phyloP scores from a whole-genome alignment of 805 yeast genomes.

The Cyberlindnera saturnus region DNA sequence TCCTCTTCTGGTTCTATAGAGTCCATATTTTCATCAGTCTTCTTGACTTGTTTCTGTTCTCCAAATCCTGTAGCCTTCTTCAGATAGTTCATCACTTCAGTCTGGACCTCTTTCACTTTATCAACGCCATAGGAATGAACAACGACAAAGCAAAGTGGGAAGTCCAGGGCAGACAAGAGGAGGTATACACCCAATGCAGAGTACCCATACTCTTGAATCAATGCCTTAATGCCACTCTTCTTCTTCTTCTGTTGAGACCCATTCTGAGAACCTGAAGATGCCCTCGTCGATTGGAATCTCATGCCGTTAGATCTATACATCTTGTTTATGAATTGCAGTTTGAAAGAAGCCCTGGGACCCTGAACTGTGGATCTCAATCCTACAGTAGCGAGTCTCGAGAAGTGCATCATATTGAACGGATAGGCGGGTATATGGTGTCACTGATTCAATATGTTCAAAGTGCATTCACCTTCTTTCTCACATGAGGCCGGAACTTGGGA shows the following conservation, averaged over 20 bases:
- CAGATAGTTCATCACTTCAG: conserved; percentile 42
- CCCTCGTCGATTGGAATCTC: conserved; percentile 11
- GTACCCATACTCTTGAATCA: conserved; percentile 84
- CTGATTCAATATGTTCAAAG: too few species aligned
- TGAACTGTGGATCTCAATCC: neutral
- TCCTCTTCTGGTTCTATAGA: conserved; percentile 5
- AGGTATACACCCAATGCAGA: conserved; percentile 84
- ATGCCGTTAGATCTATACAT: conserved; percentile 4
- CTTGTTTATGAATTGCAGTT: conserved; percentile 3
- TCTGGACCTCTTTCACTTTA: conserved; percentile 60
- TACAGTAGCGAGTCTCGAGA: too few species aligned
- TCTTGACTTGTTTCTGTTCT: conserved; percentile 20
- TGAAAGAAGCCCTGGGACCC: neutral
- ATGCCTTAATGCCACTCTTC: conserved; percentile 39
- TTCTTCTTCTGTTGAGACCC: conserved; percentile 9
- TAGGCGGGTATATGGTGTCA: too few species aligned
- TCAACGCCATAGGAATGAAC: conserved; percentile 91
- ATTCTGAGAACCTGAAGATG: neutral
- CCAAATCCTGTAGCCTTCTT: conserved; percentile 49
- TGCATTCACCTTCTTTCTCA: too few species aligned
- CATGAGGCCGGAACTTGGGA: too few species aligned
- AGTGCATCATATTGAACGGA: too few species aligned
- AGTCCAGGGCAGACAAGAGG: conserved; percentile 65
- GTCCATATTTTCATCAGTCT: conserved; percentile 10
- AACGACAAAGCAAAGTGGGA: conserved; percentile 73